phyloP scores from a whole-genome alignment of 1,284 basidiomycete genomes.

The Pyrrhoderma lamaoense region DNA sequence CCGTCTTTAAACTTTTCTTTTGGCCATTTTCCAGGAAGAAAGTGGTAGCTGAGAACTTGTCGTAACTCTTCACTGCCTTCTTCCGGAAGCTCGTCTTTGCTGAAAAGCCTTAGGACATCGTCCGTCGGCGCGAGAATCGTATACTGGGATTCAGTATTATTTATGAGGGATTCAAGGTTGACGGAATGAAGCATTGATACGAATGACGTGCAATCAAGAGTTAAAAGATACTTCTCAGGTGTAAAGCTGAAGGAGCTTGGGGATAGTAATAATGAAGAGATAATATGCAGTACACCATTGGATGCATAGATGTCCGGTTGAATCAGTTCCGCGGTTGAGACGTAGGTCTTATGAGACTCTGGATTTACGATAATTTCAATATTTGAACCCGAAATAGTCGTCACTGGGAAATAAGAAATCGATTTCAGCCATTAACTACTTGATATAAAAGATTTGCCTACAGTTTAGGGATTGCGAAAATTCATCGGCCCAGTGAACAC shows the following conservation, averaged over 20 bases:
- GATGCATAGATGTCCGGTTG: constrained; percentile 82
- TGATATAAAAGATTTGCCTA: constrained; percentile 32
- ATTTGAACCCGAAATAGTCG: constrained; percentile 58
- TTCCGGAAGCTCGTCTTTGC: constrained; percentile 43
- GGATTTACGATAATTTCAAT: constrained; percentile 52
- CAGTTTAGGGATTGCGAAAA: constrained; percentile 48
- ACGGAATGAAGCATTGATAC: constrained; percentile 83
- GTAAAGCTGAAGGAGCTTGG: constrained; percentile 72
- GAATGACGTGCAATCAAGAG: constrained; percentile 87
- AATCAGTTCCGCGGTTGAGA: constrained; percentile 61
- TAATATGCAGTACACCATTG: constrained; percentile 92
- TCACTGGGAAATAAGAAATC: constrained; percentile 39
- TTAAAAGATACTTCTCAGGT: constrained; percentile 81
- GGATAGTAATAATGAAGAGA: constrained; percentile 79
- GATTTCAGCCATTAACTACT: neutral
- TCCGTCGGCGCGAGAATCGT: constrained; percentile 88
- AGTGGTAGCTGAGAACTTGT: constrained; percentile 75
- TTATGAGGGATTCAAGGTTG: constrained; percentile 70
- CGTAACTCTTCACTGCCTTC: constrained; percentile 60
- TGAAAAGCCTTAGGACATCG: constrained; percentile 65
- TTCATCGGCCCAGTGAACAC: constrained; percentile 58
- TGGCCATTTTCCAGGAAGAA: constrained; percentile 72
- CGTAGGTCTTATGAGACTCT: constrained; percentile 40
- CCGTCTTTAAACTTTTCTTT: constrained; percentile 65
- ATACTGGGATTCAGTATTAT: constrained; percentile 61